phyloP scores from a whole-genome alignment of 129 eudicot species.

The Silybum marianum region DNA sequence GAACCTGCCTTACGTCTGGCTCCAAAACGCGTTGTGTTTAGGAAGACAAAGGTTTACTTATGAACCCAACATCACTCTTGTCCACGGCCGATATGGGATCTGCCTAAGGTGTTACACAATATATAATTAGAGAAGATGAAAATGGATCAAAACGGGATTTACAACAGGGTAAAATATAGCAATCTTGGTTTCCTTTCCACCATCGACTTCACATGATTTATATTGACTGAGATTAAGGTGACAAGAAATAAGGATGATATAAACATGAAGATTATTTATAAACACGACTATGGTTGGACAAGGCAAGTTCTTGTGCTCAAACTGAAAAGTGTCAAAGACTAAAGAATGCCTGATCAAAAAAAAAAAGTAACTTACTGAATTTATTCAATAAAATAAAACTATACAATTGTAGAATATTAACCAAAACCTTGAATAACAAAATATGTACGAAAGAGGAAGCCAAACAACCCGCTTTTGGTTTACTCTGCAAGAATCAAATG shows the following conservation, averaged over 20 bases:
- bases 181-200: background rate
- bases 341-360: background rate
- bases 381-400: too few species aligned
- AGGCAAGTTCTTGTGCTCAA: background rate
- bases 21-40: too few species aligned
- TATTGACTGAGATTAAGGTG: background rate
- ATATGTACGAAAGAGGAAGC: background rate
- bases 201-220: background rate
- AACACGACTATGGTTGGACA: background rate
- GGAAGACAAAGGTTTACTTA: too few species aligned
- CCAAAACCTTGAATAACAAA: background rate
- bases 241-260: too few species aligned
- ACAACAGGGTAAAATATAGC: background rate
- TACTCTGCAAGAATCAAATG: background rate
- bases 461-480: background rate
- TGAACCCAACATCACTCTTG: too few species aligned
- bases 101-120: too few species aligned
- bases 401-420: too few species aligned
- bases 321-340: background rate
- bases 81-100: too few species aligned
- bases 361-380: background rate
- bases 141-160: background rate
- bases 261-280: too few species aligned
- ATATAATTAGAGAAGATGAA: background rate
- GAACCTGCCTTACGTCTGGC: too few species aligned